phyloP scores from a whole-genome alignment of 164 flowering plant genomes.

The Aristolochia fimbriata region DNA sequence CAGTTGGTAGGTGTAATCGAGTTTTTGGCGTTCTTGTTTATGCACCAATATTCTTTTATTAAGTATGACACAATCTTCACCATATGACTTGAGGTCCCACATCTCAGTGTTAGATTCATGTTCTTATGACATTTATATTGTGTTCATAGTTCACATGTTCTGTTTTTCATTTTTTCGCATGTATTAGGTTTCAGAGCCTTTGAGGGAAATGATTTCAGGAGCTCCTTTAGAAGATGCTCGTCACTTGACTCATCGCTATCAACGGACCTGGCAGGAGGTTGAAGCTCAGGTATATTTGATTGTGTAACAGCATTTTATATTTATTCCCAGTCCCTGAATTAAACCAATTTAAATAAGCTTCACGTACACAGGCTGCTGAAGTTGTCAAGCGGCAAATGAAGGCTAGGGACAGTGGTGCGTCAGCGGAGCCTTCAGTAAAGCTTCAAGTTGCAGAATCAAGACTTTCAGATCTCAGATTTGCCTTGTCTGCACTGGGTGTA shows the following conservation, averaged over 20 bases:
- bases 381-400: constrained; percentile 46
- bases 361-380: constrained; percentile 43
- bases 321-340: not conserved
- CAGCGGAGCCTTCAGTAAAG: constrained; percentile 37
- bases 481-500: constrained; percentile 42
- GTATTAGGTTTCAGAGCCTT: constrained; percentile 53
- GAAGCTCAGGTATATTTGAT: constrained; percentile 49
- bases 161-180: no score
- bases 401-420: constrained; percentile 31
- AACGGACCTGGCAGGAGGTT: constrained; percentile 52
- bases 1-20: no score
- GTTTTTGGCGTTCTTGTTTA: no score
- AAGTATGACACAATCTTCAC: no score
- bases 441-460: constrained; percentile 55
- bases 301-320: no score
- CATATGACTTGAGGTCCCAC: no score
- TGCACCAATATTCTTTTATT: no score
- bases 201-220: constrained; percentile 42
- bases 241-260: constrained; percentile 51
- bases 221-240: constrained; percentile 80
- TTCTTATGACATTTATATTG: no score
- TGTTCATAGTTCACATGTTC: no score
- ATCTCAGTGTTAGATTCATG: no score
- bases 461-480: constrained; percentile 44
- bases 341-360: constrained; percentile 5